phyloP scores from a whole-genome alignment of 2,329 filamentous ascomycete genomes.

The Diaporthe eres region DNA sequence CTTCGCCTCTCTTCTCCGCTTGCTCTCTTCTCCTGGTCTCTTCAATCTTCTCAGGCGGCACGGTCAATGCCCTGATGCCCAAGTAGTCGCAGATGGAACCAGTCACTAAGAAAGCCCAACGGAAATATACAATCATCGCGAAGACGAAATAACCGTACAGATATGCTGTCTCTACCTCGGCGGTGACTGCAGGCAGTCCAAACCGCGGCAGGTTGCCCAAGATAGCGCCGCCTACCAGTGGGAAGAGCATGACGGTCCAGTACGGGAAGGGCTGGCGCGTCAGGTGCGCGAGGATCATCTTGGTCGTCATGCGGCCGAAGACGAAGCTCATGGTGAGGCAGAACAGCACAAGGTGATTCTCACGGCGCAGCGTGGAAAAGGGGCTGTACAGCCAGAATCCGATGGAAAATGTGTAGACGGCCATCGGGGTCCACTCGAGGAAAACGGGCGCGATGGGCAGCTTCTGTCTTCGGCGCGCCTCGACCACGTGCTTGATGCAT shows the following conservation, averaged over 20 bases:
- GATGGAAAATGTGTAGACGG: conserved; percentile 81
- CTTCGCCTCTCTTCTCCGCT: conserved; percentile 44
- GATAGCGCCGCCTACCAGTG: conserved; percentile 87
- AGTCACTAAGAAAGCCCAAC: conserved; percentile 93
- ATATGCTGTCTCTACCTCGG: conserved; percentile 81
- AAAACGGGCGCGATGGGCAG: conserved; percentile 87
- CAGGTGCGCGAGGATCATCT: conserved; percentile 97
- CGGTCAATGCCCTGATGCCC: conserved; percentile 95
- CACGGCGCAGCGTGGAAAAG: conserved; percentile 82
- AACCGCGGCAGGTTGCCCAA: conserved; percentile 86
- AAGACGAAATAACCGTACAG: conserved; percentile 88
- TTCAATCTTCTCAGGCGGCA: conserved; percentile 74
- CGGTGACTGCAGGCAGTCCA: conserved; percentile 77
- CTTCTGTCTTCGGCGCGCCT: conserved; percentile 78
- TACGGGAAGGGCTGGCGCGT: conserved; percentile 95
- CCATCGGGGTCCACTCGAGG: conserved; percentile 93
- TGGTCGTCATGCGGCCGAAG: conserved; percentile 97
- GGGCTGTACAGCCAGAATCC: conserved; percentile 92
- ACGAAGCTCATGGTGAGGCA: conserved; percentile 97
- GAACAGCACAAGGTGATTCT: conserved; percentile 93
- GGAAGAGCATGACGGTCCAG: conserved; percentile 93
- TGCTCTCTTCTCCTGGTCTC: conserved; percentile 63
- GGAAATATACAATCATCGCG: conserved; percentile 86
- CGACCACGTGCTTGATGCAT: conserved; percentile 88
- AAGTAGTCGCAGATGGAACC: conserved; percentile 92